Percentiles rank a stretch among this genome's conserved stretches.
These are phyloP conservation scores for Albifimbria verrucaria DNA, from an alignment of 2,329 filamentous ascomycete species.

Conservation along the genomic window DNA sequence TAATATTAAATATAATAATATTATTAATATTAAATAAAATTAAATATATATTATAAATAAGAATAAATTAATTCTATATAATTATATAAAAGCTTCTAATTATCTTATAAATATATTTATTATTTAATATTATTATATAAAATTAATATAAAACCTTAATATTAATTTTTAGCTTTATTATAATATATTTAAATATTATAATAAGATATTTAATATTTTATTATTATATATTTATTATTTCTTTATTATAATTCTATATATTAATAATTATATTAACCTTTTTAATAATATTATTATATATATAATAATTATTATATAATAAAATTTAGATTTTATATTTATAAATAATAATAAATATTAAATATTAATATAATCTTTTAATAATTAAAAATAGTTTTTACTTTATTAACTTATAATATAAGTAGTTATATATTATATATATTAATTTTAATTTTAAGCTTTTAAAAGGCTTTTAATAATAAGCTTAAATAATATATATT, in stretches of 20 bases:
- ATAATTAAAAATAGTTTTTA: no score
- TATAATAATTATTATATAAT: not conserved
- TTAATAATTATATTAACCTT: not conserved
- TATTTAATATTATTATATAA: not conserved
- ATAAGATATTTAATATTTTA: not conserved
- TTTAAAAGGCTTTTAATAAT: no score
- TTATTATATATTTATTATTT: not conserved
- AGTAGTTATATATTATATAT: no score
- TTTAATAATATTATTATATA: not conserved
- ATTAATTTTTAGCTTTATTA: not conserved
- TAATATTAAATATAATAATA: no score
- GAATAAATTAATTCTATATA: not conserved
- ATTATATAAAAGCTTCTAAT: not conserved
- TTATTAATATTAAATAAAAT: no score
- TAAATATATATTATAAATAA: slow-evolving; percentile 1
- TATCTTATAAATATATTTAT: not conserved
- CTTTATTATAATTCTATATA: not conserved
- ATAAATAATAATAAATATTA: no score
- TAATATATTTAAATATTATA: slow-evolving; percentile 1
- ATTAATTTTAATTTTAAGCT: no score
- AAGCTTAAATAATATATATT: no score
- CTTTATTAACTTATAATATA: no score
- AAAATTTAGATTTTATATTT: no score
- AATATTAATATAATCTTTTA: no score
- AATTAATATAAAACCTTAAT: not conserved